Conservation (phyloP, 169 alveolate species). For the Toxoplasma gondii region DNA sequence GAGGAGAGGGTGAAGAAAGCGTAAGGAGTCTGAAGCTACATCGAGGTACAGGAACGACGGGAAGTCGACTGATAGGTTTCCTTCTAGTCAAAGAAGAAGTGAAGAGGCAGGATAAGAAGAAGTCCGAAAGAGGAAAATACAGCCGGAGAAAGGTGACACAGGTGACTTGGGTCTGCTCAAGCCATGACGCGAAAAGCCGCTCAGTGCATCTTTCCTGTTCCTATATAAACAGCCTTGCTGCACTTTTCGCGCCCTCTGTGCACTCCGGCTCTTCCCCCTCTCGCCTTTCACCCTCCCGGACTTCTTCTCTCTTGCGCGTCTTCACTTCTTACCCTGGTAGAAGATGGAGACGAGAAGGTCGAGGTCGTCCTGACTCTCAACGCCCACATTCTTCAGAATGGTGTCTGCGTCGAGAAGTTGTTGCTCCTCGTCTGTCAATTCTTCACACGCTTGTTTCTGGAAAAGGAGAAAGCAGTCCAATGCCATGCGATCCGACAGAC, state of each 20-base stretch:
- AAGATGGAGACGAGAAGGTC: slow-evolving; percentile 12
- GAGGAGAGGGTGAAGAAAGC: not conserved
- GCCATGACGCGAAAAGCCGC: no score
- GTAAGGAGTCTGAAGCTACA: not conserved
- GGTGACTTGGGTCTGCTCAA: no score
- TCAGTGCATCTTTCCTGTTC: no score
- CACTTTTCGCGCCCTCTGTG: no score
- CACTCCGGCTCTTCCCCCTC: no score
- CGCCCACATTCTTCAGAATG: not conserved
- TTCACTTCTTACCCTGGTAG: not conserved
- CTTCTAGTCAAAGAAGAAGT: no score
- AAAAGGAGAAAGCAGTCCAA: not conserved
- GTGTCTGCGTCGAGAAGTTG: not conserved
- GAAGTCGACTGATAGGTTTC: not conserved
- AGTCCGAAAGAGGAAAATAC: no score
- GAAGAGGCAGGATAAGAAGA: no score
- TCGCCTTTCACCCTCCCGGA: no score
- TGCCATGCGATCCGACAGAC: not conserved
- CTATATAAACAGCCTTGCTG: no score
- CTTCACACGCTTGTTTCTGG: not conserved
- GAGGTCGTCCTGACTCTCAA: not conserved
- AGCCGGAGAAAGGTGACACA: no score
- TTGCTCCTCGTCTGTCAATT: not conserved
- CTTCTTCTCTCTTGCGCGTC: not conserved
- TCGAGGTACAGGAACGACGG: not conserved